phyloP scores from a whole-genome alignment of 2,329 filamentous ascomycete genomes.

The Epichloe gansuensis region DNA sequence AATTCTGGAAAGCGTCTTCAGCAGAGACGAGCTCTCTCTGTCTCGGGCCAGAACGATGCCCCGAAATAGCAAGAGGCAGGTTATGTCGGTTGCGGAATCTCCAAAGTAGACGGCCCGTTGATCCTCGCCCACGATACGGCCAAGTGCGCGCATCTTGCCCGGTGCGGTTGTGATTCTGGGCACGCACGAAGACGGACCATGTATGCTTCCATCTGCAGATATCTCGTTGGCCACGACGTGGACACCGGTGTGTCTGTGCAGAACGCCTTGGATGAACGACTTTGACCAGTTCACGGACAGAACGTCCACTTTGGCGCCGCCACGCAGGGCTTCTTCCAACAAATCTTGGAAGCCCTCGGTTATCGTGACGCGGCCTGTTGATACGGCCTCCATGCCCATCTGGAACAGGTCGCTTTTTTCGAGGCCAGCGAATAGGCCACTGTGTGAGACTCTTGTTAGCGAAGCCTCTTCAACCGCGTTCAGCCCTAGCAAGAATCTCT shows the following conservation, averaged over 20 bases:
- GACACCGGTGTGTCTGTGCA: slow-evolving; percentile 19
- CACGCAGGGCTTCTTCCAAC: slow-evolving; percentile 12
- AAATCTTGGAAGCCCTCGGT: slow-evolving; percentile 28
- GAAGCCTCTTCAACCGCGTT: slow-evolving; percentile 33
- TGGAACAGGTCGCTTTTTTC: slow-evolving; percentile 17
- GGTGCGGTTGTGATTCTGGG: slow-evolving; percentile 22
- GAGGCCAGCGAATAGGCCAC: slow-evolving; percentile 32
- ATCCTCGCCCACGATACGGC: slow-evolving; percentile 13
- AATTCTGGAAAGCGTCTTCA: slow-evolving; percentile 25
- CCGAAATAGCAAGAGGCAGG: slow-evolving; percentile 31
- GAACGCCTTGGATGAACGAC: slow-evolving; percentile 33
- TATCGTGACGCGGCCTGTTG: slow-evolving; percentile 20
- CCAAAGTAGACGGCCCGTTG: slow-evolving; percentile 38
- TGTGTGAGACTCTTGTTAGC: slow-evolving; percentile 28
- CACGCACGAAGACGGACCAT: slow-evolving; percentile 23
- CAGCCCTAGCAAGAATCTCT: slow-evolving; percentile 30
- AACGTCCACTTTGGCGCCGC: slow-evolving; percentile 28
- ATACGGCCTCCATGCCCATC: slow-evolving; percentile 26
- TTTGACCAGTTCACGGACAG: slow-evolving; percentile 40
- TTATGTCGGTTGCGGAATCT: slow-evolving; percentile 43
- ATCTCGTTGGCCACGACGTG: slow-evolving; percentile 33
- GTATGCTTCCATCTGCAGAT: slow-evolving; percentile 24
- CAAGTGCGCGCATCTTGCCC: slow-evolving; percentile 33
- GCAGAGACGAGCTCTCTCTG: slow-evolving; percentile 18
- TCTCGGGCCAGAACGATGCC: slow-evolving; percentile 35